phyloP scores from a whole-genome alignment of 306 rosid species.

The Medicago arabica region DNA sequence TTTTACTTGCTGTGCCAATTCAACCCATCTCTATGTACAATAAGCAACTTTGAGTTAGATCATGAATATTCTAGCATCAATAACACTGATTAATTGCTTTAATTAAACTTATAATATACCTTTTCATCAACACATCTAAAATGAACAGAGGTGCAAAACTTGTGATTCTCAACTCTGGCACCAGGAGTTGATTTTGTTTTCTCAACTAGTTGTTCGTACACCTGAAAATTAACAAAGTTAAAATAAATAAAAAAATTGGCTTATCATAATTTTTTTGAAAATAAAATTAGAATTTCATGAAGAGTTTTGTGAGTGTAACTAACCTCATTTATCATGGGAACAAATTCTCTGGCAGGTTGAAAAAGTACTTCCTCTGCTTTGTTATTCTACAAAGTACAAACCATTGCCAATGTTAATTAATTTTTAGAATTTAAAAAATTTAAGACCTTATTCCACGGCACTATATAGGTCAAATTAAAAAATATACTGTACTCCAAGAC shows the following conservation, averaged over 20 bases:
- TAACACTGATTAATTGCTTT: neutral
- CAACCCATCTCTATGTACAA: slow-evolving; percentile 75
- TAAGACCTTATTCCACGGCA: neutral
- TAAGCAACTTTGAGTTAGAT: slow-evolving; percentile 19
- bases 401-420: neutral
- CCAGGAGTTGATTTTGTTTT: slow-evolving; percentile 79
- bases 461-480: neutral
- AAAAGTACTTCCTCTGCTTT: slow-evolving; percentile 67
- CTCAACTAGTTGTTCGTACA: slow-evolving; percentile 62
- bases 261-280: neutral
- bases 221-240: slow-evolving; percentile 50
- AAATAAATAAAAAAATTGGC: neutral
- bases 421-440: neutral
- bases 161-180: slow-evolving; percentile 84
- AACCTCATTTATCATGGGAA: slow-evolving; percentile 93
- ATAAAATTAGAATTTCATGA: neutral
- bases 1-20: slow-evolving; percentile 76
- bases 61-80: neutral
- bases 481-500: neutral
- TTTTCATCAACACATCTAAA: slow-evolving; percentile 95
- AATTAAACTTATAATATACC: slow-evolving; percentile 44
- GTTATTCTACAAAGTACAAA: slow-evolving; percentile 63
- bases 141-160: slow-evolving; percentile 86
- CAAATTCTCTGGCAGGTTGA: slow-evolving; percentile 86
- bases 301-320: neutral